Evolutionary conservation across 73 alveolate genomes (phyloP), one percentile per base, ranked within the genome.

Genomic region (Paramecium bursaria): DNA sequence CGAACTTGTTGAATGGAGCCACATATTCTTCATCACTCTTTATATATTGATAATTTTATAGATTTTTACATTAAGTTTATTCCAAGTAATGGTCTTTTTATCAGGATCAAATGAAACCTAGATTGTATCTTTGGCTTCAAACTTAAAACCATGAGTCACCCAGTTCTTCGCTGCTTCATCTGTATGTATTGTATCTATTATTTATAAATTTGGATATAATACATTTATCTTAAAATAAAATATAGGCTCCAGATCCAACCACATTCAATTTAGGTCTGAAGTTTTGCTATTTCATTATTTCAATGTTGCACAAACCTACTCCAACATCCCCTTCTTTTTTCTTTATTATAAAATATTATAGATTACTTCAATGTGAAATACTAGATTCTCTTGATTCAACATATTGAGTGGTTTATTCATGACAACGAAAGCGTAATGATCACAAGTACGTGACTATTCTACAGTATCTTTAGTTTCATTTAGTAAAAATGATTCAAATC

Each of bases 291-390:
- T 35, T 42, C 13, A 67, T 13, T 10, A 42, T 39, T 9, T 35
- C 23, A 6, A 67, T 15, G 22, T 67, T 57, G 50, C 82, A 33
- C 7, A 67, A 21, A 25, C 82, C 82, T 25, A 67, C 60, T 67
- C 82, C 82, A 31, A 67, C 35, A 39, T 67, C 82, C 2, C 82
- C 82, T 11, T n/a, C n/a, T n/a, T n/a, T n/a, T n/a, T n/a, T n/a
- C n/a, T n/a, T n/a, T n/a, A n/a, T n/a, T n/a, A n/a, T n/a, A n/a
- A n/a, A n/a, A n/a, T n/a, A n/a, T n/a, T n/a, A n/a, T n/a, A n/a
- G n/a, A n/a, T n/a, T n/a, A n/a, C n/a, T n/a, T n/a, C n/a, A n/a
- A n/a, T n/a, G n/a, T n/a, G n/a, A n/a, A n/a, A n/a, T n/a, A n/a
- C n/a, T n/a, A n/a, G n/a, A n/a, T n/a, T n/a, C n/a, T n/a, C n/a